Evolutionary conservation across 495 filamentous ascomycete genomes (phyloP), one percentile per base, ranked within the genome.

Genomic region (Penicillium lagena): DNA sequence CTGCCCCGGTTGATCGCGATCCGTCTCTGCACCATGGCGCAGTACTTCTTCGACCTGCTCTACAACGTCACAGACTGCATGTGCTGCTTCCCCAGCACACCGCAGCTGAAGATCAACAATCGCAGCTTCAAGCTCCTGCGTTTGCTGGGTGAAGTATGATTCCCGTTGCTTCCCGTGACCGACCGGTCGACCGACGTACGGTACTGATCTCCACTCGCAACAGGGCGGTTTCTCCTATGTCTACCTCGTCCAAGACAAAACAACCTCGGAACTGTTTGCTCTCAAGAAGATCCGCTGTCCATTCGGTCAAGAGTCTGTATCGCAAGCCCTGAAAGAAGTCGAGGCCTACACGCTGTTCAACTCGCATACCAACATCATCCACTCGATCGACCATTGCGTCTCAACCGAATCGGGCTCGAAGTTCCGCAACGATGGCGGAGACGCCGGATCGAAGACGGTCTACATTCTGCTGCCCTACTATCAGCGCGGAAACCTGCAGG

Each of bases 231-330:
- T 97, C 75, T 93, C 87, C 52, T 97, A 97, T 63, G 93, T 98
- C 47, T 98, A 98, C 68, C 86, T 98, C 42, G 93, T 98, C 29
- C 87, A 96, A 77, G 89, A 94, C 58, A 90, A 84, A 35, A 71
- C 76, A 29, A 84, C 78, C 39, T 83, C 85, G 15, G 79, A 87
- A 47, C 77, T 96, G 34, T 95, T 90, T 69, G 93, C 93, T 7
- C 79, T 98, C 29, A 98, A 98, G 69, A 97, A 97, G 71, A 98
- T 98, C 60, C 82, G 91, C 54, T 98, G 89, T 70, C 93, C 93
- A 11, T 96, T 98, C 60, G 93, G 93, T 50, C 84, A 90, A 63
- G 93, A 98, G 71, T 95, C 89, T 31, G 93, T 98, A 50, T 79
- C 86, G 30, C 87, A 86, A 60, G 93, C 93, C 12, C 80, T 98